phyloP scores from a whole-genome alignment of 106 monocot species.

The Acorus calamus region DNA sequence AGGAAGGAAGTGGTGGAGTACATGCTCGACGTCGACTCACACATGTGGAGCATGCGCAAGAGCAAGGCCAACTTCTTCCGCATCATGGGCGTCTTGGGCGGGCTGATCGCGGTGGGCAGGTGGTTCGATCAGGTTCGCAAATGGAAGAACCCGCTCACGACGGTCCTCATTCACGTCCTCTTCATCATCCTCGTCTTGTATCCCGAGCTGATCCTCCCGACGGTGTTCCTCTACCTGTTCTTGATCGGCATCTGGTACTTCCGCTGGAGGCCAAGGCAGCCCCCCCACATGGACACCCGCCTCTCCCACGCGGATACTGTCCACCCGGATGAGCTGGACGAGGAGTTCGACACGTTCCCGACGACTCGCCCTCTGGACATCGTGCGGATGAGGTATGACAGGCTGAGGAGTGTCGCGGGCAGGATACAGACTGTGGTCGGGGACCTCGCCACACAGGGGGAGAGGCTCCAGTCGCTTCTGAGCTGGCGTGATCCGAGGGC shows the following conservation, averaged over 20 bases:
- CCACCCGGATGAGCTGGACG: conserved; percentile 5
- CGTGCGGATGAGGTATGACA: conserved; percentile 16
- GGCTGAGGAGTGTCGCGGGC: conserved; percentile 13
- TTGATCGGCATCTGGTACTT: conserved; percentile 12
- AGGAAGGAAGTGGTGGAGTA: conserved; percentile 12
- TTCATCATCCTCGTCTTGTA: conserved; percentile 11
- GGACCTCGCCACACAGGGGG: conserved; percentile 11
- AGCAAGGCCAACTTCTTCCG: conserved; percentile 24
- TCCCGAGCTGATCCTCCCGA: conserved; percentile 14
- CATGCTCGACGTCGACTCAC: conserved; percentile 14
- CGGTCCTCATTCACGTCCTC: conserved; percentile 14
- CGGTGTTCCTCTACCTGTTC: conserved; percentile 12
- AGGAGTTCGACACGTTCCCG: conserved; percentile 21
- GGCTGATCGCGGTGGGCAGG: neutral
- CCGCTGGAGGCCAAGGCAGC: conserved; percentile 12
- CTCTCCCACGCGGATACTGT: conserved; percentile 8
- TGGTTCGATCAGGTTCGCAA: conserved; percentile 11
- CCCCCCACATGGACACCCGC: conserved; percentile 13
- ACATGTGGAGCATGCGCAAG: conserved; percentile 16
- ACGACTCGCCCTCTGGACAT: conserved; percentile 3
- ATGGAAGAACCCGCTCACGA: conserved; percentile 10
- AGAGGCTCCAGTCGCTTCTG: conserved; percentile 5
- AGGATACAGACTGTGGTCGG: conserved; percentile 13
- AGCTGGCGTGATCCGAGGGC: neutral
- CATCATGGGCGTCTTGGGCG: neutral